Conservation (phyloP, 1,284 basidiomycete genomes). For the Naganishia sp. region DNA sequence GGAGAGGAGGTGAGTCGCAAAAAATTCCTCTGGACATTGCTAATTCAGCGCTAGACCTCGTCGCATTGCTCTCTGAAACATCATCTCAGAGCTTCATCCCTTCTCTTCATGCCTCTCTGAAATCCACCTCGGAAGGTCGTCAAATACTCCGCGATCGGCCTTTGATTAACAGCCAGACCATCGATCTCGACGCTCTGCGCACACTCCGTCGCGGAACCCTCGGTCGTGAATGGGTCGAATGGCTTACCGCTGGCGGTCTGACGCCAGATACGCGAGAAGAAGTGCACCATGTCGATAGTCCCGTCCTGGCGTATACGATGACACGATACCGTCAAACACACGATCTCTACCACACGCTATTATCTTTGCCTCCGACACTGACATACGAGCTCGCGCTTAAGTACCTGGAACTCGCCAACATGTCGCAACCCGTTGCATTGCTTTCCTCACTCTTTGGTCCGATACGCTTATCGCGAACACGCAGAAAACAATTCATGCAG, state of each 20-base stretch:
- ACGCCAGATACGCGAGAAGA: conserved; percentile 92
- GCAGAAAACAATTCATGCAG: conserved; percentile 45
- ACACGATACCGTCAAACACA: conserved; percentile 97
- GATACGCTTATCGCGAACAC: conserved; percentile 44
- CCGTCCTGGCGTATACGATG: conserved; percentile 94
- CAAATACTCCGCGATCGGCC: conserved; percentile 81
- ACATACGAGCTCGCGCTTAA: conserved; percentile 95
- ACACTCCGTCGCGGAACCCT: conserved; percentile 76
- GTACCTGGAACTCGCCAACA: conserved; percentile 90
- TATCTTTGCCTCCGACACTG: conserved; percentile 82
- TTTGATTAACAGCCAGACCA: conserved; percentile 72
- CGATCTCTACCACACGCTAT: conserved; percentile 91
- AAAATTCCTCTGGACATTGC: neutral
- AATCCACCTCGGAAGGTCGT: conserved; percentile 74
- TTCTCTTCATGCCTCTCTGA: conserved; percentile 75
- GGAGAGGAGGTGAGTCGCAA: conserved; percentile 71
- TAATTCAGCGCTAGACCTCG: conserved; percentile 67
- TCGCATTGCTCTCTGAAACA: conserved; percentile 87
- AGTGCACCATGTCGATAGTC: conserved; percentile 87
- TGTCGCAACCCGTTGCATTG: conserved; percentile 84
- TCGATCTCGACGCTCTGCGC: conserved; percentile 70
- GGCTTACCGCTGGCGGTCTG: conserved; percentile 87
- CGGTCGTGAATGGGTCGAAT: conserved; percentile 83
- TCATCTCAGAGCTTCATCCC: conserved; percentile 81
- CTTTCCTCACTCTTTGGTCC: conserved; percentile 75